Evolutionary conservation across 2,329 filamentous ascomycete species (phyloP).

Genomic region (Stachybotrys chartarum): DNA sequence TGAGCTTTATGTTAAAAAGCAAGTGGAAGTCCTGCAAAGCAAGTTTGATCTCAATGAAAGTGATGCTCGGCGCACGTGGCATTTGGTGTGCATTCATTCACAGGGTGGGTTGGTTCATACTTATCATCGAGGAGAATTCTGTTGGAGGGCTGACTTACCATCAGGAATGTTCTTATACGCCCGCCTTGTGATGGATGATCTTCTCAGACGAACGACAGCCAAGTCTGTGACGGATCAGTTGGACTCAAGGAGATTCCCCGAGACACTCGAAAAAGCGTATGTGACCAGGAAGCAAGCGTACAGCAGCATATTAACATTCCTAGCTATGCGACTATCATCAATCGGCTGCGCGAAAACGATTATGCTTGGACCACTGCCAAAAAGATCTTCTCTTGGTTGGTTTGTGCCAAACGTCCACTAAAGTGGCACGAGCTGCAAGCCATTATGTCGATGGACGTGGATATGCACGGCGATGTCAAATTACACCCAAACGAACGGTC

Average conservation of each 20-base stretch:
- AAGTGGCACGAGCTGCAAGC: conserved; percentile 33
- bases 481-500: conserved; percentile 14
- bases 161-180: conserved; percentile 25
- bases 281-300: conserved; percentile 5
- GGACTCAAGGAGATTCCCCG: neutral
- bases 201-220: conserved; percentile 12
- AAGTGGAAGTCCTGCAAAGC: neutral
- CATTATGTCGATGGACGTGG: conserved; percentile 18
- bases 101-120: neutral
- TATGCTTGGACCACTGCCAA: conserved; percentile 15
- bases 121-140: too few relatives aligned
- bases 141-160: neutral
- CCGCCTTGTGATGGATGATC: conserved; percentile 18
- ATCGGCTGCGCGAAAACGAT: neutral
- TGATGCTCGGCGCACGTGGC: neutral
- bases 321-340: conserved; percentile 22
- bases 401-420: conserved; percentile 29
- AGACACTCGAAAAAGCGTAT: neutral
- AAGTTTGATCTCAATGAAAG: neutral
- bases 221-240: conserved; percentile 5
- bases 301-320: neutral
- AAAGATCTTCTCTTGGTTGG: conserved; percentile 30
- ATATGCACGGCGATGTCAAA: conserved; percentile 3
- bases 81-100: neutral
- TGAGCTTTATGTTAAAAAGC: neutral